A percentile compares a stretch with the other conserved stretches of the same genome.
Evolutionary conservation across 352 stramenopile species (phyloP).

Genomic region (Pythium brassicae): DNA sequence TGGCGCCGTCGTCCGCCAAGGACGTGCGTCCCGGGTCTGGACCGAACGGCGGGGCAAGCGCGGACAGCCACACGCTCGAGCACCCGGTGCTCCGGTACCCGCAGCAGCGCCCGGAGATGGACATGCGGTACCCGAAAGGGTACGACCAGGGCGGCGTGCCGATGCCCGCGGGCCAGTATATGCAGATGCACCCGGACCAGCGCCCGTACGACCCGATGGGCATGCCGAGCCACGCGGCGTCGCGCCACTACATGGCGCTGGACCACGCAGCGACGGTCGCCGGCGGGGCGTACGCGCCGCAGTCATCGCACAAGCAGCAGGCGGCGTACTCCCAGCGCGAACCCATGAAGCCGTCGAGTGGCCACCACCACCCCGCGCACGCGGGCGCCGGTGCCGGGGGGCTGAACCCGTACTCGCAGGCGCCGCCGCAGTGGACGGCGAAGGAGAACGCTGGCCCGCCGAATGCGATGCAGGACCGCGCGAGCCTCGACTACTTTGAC

Average conservation of each 20-base stretch:
- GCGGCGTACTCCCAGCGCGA: constrained; percentile 23
- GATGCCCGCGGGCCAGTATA: constrained; percentile 45
- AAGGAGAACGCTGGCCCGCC: constrained; percentile 31
- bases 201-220: constrained; percentile 71
- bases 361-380: constrained; percentile 12
- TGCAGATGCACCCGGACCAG: constrained; percentile 72
- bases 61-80: constrained; percentile 20
- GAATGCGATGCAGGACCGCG: constrained; percentile 23
- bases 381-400: too few relatives aligned
- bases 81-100: constrained; percentile 48
- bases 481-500: constrained; percentile 66
- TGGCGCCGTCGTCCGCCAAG: constrained; percentile 25
- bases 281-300: constrained; percentile 15
- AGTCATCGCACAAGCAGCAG: constrained; percentile 35
- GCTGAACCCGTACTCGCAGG: constrained; percentile 38
- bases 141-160: constrained; percentile 32
- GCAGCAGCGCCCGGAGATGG: constrained; percentile 42
- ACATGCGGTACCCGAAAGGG: constrained; percentile 67
- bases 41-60: constrained; percentile 45
- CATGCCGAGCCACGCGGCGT: constrained; percentile 29
- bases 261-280: constrained; percentile 24
- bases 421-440: constrained; percentile 49
- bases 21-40: constrained; percentile 19
- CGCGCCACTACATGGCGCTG: constrained; percentile 57
- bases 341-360: constrained; percentile 26